These are phyloP conservation scores for Oehlia diaphana DNA, from an alignment of 192 early-diverging fungal genomes.

Conservation along the genomic window DNA sequence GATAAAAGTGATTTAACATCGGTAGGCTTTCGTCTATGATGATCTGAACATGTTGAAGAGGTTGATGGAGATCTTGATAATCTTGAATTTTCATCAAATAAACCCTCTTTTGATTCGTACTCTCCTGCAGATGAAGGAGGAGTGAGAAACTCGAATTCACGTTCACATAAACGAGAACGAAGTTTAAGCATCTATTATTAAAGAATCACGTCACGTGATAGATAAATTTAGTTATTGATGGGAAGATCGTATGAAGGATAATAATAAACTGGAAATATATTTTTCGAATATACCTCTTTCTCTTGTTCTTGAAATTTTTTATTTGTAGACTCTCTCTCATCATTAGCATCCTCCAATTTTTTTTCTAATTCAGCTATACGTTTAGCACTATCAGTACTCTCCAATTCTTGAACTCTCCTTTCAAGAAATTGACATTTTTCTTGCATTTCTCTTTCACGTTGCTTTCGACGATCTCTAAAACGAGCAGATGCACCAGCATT, in stretches of 20 bases:
- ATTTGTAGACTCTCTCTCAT: not conserved
- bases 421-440: slow-evolving; percentile 56
- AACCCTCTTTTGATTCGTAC: slow-evolving; percentile 2
- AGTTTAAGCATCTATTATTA: not conserved
- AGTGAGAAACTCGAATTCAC: not conserved
- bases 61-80: not conserved
- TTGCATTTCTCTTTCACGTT: slow-evolving; percentile 59
- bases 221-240: not conserved
- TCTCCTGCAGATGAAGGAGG: slow-evolving; percentile 25
- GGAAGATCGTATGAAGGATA: no score
- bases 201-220: not conserved
- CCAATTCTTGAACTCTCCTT: slow-evolving; percentile 34
- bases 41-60: not conserved
- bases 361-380: slow-evolving; percentile 29
- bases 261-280: not conserved
- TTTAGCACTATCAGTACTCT: slow-evolving; percentile 31
- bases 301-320: slow-evolving; percentile 26
- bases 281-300: slow-evolving; percentile 14
- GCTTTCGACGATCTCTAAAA: slow-evolving; percentile 66
- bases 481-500: slow-evolving; percentile 66
- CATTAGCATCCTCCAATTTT: slow-evolving; percentile 25
- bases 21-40: not conserved
- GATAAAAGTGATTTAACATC: slow-evolving; percentile 28
- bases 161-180: not conserved
- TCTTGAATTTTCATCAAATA: not conserved